A percentile compares a stretch with the other conserved stretches of the same genome.
These are phyloP conservation scores for Melastoma candidum DNA, from an alignment of 441 rosid genomes.

Conservation along the genomic window DNA sequence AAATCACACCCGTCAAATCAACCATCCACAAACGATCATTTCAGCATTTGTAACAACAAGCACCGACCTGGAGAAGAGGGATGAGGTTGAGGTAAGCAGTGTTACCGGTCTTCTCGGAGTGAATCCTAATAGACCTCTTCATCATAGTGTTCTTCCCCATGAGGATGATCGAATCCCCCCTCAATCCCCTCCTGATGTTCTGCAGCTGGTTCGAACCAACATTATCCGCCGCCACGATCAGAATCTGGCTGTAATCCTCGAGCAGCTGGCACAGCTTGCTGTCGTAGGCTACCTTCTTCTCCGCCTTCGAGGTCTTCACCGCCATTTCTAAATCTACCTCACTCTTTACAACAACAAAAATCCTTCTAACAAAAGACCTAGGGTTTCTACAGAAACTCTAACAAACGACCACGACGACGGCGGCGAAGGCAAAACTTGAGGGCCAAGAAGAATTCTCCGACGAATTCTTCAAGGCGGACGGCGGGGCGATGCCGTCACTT, in stretches of 20 bases:
- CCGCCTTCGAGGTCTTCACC: constrained; percentile 53
- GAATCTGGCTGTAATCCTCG: constrained; percentile 70
- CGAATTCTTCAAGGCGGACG: constrained; percentile 77
- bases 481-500: constrained; percentile 59
- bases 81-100: constrained; percentile 43
- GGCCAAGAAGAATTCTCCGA: constrained; percentile 60
- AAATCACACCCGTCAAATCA: not conserved
- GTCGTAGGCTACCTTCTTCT: constrained; percentile 79
- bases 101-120: constrained; percentile 70
- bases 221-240: constrained; percentile 74
- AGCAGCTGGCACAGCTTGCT: constrained; percentile 68
- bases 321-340: constrained; percentile 26
- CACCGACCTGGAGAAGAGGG: constrained; percentile 72
- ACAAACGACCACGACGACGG: not conserved
- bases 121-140: constrained; percentile 78
- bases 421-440: constrained; percentile 23
- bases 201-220: constrained; percentile 95
- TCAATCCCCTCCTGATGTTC: constrained; percentile 67
- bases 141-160: constrained; percentile 99
- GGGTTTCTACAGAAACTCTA: too few relatives aligned
- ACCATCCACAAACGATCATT: too few relatives aligned
- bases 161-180: constrained; percentile 75
- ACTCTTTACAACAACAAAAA: not conserved
- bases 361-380: too few relatives aligned
- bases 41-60: too few relatives aligned